These are phyloP conservation scores for Nannochloris sp. DNA, from an alignment of 139 green algal genomes.

Conservation along the genomic window DNA sequence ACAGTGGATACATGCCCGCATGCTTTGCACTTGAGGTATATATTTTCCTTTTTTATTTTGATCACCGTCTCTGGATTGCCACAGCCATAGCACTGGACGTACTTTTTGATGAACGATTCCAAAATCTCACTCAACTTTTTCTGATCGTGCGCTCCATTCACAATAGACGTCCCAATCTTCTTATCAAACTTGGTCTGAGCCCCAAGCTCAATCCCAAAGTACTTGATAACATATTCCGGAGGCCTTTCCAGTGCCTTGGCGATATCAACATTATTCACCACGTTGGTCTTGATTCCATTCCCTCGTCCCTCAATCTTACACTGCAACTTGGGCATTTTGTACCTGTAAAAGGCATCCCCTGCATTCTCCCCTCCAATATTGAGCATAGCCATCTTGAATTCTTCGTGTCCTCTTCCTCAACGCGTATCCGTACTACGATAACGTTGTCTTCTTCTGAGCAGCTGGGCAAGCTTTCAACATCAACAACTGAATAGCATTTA, in stretches of 20 bases:
- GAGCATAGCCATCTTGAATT: not conserved
- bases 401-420: not conserved
- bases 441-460: too few relatives aligned
- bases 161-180: slow-evolving; percentile 74
- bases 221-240: slow-evolving; percentile 92
- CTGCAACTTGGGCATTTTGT: slow-evolving; percentile 97
- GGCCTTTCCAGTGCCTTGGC: slow-evolving; percentile 91
- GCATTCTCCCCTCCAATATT: slow-evolving; percentile 71
- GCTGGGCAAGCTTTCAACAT: too few relatives aligned
- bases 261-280: slow-evolving; percentile 98
- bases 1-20: slow-evolving; percentile 74
- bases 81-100: slow-evolving; percentile 96
- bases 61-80: slow-evolving; percentile 96
- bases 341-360: slow-evolving; percentile 85
- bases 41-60: slow-evolving; percentile 82
- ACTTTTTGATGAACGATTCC: slow-evolving; percentile 98
- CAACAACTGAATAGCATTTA: too few relatives aligned
- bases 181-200: slow-evolving; percentile 95
- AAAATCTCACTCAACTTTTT: slow-evolving; percentile 75
- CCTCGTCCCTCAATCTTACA: slow-evolving; percentile 93
- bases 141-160: slow-evolving; percentile 83
- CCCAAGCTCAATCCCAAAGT: slow-evolving; percentile 92
- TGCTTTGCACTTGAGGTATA: slow-evolving; percentile 94
- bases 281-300: slow-evolving; percentile 99
- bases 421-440: not conserved